Conservation (phyloP, 2,329 filamentous ascomycete genomes). For the Paraphoma sp. region DNA sequence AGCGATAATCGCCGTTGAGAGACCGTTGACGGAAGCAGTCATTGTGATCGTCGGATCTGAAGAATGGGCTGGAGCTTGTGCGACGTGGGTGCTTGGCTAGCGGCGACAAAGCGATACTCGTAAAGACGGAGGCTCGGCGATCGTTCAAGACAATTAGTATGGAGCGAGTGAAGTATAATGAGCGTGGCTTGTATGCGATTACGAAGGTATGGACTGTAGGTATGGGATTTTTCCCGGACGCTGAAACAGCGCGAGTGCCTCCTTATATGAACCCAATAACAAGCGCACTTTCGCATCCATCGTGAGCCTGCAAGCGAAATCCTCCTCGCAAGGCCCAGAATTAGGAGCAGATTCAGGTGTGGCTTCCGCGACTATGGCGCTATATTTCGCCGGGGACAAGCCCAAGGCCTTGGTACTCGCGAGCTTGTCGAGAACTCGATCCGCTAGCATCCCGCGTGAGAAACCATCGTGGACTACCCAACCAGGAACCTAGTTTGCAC, state of each 20-base stretch:
- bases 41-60: slow-evolving; percentile 1
- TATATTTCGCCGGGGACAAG: slow-evolving; percentile 2
- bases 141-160: background rate
- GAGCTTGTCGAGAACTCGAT: background rate
- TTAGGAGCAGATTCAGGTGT: background rate
- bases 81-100: background rate
- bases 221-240: background rate
- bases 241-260: background rate
- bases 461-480: slow-evolving; percentile 5
- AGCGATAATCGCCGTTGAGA: slow-evolving; percentile 15
- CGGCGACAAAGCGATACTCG: background rate
- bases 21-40: slow-evolving; percentile 6
- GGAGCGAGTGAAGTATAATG: background rate
- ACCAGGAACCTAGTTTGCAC: slow-evolving; percentile 6
- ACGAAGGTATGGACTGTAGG: background rate
- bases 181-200: background rate
- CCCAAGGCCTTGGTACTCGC: slow-evolving; percentile 3
- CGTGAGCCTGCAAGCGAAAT: background rate
- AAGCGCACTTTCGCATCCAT: background rate
- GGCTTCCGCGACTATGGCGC: background rate
- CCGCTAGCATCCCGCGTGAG: slow-evolving; percentile 1
- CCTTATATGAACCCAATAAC: background rate
- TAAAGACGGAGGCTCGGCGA: background rate
- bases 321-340: background rate
- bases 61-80: background rate